Percentiles rank a stretch among this genome's conserved stretches.
Evolutionary conservation across 257 asterid genomes (phyloP).

Genomic region (Ehretia macrophylla): DNA sequence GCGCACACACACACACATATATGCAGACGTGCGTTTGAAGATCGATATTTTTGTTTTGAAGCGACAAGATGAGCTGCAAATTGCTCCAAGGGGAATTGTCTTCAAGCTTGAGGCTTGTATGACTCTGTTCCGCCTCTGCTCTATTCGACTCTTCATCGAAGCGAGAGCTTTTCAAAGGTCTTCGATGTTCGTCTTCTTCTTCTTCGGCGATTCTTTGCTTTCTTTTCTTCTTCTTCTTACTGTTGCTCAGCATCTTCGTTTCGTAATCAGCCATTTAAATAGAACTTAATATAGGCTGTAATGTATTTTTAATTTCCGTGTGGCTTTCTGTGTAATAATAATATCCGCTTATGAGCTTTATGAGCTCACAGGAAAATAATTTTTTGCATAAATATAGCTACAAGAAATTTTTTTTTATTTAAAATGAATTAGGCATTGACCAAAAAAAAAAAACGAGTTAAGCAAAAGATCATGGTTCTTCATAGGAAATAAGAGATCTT

Average conservation of each 20-base stretch:
- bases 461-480: too few relatives aligned
- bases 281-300: too few relatives aligned
- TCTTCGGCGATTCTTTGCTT: constrained; percentile 36
- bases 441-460: too few relatives aligned
- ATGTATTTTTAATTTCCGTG: too few relatives aligned
- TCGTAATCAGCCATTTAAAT: constrained; percentile 34
- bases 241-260: not conserved
- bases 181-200: too few relatives aligned
- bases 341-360: too few relatives aligned
- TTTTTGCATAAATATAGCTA: too few relatives aligned
- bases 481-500: too few relatives aligned
- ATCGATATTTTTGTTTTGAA: constrained; percentile 50
- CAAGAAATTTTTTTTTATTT: too few relatives aligned
- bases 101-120: constrained; percentile 15
- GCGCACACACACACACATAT: not conserved
- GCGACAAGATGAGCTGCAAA: constrained; percentile 49
- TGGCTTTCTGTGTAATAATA: too few relatives aligned
- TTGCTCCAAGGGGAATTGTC: constrained; percentile 58
- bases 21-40: constrained; percentile 32
- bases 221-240: constrained; percentile 40
- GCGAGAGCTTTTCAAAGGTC: constrained; percentile 34
- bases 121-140: constrained; percentile 13
- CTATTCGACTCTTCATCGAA: constrained; percentile 13
- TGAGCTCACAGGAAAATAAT: too few relatives aligned
- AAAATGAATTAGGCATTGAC: too few relatives aligned